Evolutionary conservation across 768 basidiomycete species (phyloP), one percentile per base, ranked within the genome.

Genomic region (Erythrobasidium yunnanense): DNA sequence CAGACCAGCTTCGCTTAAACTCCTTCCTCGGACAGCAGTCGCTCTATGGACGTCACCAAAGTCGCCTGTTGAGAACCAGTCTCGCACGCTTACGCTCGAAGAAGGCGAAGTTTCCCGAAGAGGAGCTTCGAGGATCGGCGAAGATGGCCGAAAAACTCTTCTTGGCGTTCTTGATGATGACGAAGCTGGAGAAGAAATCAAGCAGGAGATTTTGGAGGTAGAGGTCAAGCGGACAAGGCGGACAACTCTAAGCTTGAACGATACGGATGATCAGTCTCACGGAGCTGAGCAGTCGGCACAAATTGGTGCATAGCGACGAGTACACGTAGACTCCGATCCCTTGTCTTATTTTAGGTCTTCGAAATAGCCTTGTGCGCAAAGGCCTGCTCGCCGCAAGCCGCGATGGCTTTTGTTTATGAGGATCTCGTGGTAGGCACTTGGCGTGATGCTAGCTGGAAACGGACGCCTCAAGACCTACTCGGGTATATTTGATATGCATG

Each of bases 81-180:
- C 66, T 1, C 50, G 72, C 2, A 35, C 46, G 0, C 58, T 70
- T 58, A 68, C 67, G 20, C 22, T 62, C 62, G 95, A 97, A 74
- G 95, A 99, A 75, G 90, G 90, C 0, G 93, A 97, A 77, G 87
- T 97, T 42, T 96, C 96, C 79, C 80, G 92, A 45, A 92, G 93
- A 73, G 90, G 91, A 0, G 83, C 81, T 8, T 85, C 85, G 2
- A 78, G 96, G 20, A 75, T 77, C 0, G 74, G 75, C 2, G 74
- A 69, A n/a, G 32, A 32, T 27, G 49, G 46, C 23, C 30, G 30
- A 23, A 73, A 4, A 55, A 69, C 22, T 22, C 46, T 23, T 34
- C 79, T 89, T 7, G 85, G 85, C 0, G 88, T 87, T 71, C 89
- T 92, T 75, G 87, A 90, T 83, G 90, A 84, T 0, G 90, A 90